Conservation (phyloP, 352 stramenopile genomes). For the Globisporangium alternatum region DNA sequence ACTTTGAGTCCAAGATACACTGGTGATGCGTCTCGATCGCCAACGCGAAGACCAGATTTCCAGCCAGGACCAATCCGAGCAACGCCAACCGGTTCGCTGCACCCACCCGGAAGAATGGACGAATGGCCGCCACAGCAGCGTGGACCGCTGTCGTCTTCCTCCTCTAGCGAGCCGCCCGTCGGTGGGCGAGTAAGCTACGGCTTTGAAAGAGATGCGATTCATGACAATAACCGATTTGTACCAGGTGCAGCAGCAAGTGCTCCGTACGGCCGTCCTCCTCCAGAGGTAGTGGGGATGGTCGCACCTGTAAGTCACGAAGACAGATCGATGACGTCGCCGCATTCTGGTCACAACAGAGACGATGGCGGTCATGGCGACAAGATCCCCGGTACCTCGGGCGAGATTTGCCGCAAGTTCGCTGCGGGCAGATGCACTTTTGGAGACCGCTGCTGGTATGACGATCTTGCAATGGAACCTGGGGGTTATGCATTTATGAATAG, state of each 20-base stretch:
- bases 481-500: constrained; percentile 13
- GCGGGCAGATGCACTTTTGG: constrained; percentile 68
- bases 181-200: constrained; percentile 7
- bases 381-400: constrained; percentile 35
- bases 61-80: background rate
- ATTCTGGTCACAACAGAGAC: constrained; percentile 10
- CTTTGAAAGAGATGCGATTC: constrained; percentile 13
- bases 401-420: constrained; percentile 80
- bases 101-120: constrained; percentile 8
- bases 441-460: constrained; percentile 77
- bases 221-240: constrained; percentile 17
- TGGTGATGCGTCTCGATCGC: constrained; percentile 10
- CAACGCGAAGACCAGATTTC: background rate
- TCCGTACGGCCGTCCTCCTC: background rate
- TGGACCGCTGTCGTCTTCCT: background rate
- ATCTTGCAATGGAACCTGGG: constrained; percentile 12
- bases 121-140: constrained; percentile 3
- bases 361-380: constrained; percentile 21
- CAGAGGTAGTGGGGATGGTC: background rate
- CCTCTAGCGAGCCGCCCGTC: constrained; percentile 3
- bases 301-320: constrained; percentile 10
- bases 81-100: background rate
- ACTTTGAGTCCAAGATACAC: constrained; percentile 20
- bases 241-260: constrained; percentile 1
- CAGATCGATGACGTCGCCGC: constrained; percentile 12